A percentile compares a stretch with the other conserved stretches of the same genome.
Conservation (phyloP, 768 basidiomycete genomes). For the Boletus pseudopeckii region DNA sequence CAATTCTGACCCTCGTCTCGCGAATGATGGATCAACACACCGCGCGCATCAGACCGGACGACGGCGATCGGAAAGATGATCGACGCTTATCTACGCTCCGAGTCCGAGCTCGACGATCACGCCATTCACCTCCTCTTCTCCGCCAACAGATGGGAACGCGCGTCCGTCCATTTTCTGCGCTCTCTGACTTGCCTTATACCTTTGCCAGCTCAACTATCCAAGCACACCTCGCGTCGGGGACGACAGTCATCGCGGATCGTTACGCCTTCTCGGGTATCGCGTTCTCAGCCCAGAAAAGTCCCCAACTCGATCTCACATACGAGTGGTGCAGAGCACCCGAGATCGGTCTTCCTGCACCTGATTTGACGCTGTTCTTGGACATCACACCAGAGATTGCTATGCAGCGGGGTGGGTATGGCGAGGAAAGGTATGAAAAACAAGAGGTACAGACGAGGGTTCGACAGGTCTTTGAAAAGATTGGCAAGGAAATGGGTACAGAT, state of each 20-base stretch:
- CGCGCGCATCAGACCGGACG: conserved; percentile 64
- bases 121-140: conserved; percentile 93
- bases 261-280: conserved; percentile 97
- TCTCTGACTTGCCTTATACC: not conserved
- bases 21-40: too few relatives aligned
- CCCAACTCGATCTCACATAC: conserved; percentile 49
- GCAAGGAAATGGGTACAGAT: conserved; percentile 42
- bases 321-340: conserved; percentile 88
- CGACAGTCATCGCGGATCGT: conserved; percentile 81
- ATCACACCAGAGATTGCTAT: conserved; percentile 68
- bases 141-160: conserved; percentile 95
- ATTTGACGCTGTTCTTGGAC: conserved; percentile 84
- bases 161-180: conserved; percentile 48
- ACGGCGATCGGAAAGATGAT: conserved; percentile 92
- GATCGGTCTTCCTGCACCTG: conserved; percentile 82
- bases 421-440: conserved; percentile 82
- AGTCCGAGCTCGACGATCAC: conserved; percentile 85
- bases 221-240: conserved; percentile 55
- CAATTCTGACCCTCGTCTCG: too few relatives aligned
- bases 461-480: conserved; percentile 54
- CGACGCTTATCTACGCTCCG: conserved; percentile 81
- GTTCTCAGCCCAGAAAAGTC: conserved; percentile 63
- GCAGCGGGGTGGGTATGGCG: conserved; percentile 75
- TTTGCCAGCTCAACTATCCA: conserved; percentile 55
- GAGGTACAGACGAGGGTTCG: conserved; percentile 70